A percentile compares a stretch with the other conserved stretches of the same genome.
phyloP scores from a whole-genome alignment of 805 yeast species.

The Kazachstania africana region DNA sequence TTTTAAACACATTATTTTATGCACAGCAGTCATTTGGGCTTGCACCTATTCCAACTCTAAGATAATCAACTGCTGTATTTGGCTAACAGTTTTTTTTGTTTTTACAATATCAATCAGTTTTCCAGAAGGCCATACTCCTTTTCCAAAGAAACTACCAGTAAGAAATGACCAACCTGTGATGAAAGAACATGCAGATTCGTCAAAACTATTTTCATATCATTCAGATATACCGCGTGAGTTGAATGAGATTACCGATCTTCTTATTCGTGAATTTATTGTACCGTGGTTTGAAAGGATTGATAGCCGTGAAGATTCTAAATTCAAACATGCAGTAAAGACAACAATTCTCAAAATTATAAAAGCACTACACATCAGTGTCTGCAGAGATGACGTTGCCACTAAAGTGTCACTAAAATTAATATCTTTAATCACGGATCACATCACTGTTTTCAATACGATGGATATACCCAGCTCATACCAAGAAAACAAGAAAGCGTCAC shows the following conservation, averaged over 20 bases:
- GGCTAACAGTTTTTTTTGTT: too few relatives aligned
- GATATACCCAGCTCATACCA: slow-evolving; percentile 19
- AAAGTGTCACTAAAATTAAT: slow-evolving; percentile 43
- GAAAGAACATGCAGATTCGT: too few relatives aligned
- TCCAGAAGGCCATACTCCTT: too few relatives aligned
- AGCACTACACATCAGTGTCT: slow-evolving; percentile 32
- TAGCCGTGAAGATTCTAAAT: slow-evolving; percentile 19
- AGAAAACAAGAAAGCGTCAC: slow-evolving; percentile 22
- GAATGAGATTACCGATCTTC: slow-evolving; percentile 33
- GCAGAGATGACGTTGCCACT: slow-evolving; percentile 37
- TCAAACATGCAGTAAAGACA: slow-evolving; percentile 31
- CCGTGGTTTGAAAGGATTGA: slow-evolving; percentile 43
- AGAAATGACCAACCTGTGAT: too few relatives aligned
- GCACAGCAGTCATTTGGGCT: too few relatives aligned
- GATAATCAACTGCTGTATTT: too few relatives aligned
- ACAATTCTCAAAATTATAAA: slow-evolving; percentile 32
- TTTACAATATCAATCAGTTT: too few relatives aligned
- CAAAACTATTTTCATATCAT: too few relatives aligned
- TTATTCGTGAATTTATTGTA: slow-evolving; percentile 40
- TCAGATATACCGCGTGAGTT: slow-evolving; percentile 30
- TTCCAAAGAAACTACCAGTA: too few relatives aligned
- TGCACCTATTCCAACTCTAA: too few relatives aligned
- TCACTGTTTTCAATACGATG: slow-evolving; percentile 34
- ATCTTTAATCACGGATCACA: slow-evolving; percentile 60
- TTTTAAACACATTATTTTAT: too few relatives aligned